Evolutionary conservation across 495 filamentous ascomycete species (phyloP).

Genomic region (Elaphomyces granulatus): DNA sequence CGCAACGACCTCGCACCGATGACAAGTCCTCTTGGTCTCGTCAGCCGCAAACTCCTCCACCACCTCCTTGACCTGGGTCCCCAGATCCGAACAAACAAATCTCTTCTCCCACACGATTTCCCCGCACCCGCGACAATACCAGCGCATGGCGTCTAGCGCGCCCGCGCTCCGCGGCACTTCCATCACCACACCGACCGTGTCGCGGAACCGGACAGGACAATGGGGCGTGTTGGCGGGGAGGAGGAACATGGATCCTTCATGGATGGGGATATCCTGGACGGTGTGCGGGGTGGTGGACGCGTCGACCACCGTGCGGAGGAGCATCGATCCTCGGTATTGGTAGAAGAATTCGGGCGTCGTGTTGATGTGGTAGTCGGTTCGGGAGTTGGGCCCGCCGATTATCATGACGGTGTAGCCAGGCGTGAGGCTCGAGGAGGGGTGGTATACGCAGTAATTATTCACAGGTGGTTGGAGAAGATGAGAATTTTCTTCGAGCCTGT

Average conservation of each 20-base stretch:
- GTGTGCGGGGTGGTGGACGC: constrained; percentile 32
- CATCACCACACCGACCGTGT: constrained; percentile 72
- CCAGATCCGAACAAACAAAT: constrained; percentile 83
- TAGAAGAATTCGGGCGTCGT: constrained; percentile 95
- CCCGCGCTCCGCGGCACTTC: constrained; percentile 66
- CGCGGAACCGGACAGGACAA: constrained; percentile 52
- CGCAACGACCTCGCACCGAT: constrained; percentile 62
- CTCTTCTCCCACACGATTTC: constrained; percentile 69
- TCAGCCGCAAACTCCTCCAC: constrained; percentile 68
- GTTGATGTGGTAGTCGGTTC: constrained; percentile 98
- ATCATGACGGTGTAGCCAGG: constrained; percentile 48
- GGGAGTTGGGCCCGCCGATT: constrained; percentile 89
- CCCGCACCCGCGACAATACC: constrained; percentile 58
- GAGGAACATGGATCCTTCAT: constrained; percentile 89
- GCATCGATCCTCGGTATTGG: constrained; percentile 84
- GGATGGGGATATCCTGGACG: constrained; percentile 76
- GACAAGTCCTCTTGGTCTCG: constrained; percentile 60
- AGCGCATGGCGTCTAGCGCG: constrained; percentile 66
- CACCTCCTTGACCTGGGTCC: constrained; percentile 93
- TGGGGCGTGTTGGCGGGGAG: constrained; percentile 86
- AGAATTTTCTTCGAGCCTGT: constrained; percentile 81
- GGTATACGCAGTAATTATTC: constrained; percentile 95
- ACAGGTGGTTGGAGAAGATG: constrained; percentile 90
- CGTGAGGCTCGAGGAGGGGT: constrained; percentile 37
- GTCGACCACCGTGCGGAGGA: constrained; percentile 82